Evolutionary conservation across 106 monocot species (phyloP), one percentile per base, ranked within the genome.

Genomic region (Allium fistulosum): DNA sequence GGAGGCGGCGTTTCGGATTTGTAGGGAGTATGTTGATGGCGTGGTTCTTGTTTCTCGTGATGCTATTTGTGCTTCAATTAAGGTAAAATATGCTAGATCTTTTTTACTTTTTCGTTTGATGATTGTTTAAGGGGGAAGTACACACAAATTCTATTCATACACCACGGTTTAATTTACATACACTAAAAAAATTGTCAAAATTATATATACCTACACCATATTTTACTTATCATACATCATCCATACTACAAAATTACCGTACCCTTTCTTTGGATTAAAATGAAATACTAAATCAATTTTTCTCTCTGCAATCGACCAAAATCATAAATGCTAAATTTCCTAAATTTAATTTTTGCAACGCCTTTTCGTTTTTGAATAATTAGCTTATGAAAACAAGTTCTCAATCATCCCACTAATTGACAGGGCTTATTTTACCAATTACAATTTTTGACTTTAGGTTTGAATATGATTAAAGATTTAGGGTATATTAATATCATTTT

Each of bases 41-140:
- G 77, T 99, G 45, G 99, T 99, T 77, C 87, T 99, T 72, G 93
- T 99, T 60, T 85, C 80, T 45, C 90, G 99, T 83, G 99, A 99
- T 83, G 87, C 99, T 63, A 93, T 99, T 58, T 99, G 99, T 80
- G 99, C 99, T 73, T 93, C 99, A 71, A 99, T 99, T 73, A 99
- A 99, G 90, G 99, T 93, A 8, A 77, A 13, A 51, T 16, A 10
- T 10, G 9, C 22, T 59, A 2, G n/a, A 2, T 2, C 18, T 22
- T 52, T 51, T 9, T 11, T 65, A 17, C 53, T 26, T 49, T 17
- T 53, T 51, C 53, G 1, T 22, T 22, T 22, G 1, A 11, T 27
- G 26, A 11, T 26, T 53, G 28, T 67, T 50, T 49, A 14, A 48
- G 9, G 48, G 5, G 37, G 1, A 37, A 37, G 0, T 37, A 5